Percentiles rank a stretch among this genome's conserved stretches.
Conservation (phyloP, 2,329 filamentous ascomycete genomes). For the Phaeosphaeriaceae sp. region DNA sequence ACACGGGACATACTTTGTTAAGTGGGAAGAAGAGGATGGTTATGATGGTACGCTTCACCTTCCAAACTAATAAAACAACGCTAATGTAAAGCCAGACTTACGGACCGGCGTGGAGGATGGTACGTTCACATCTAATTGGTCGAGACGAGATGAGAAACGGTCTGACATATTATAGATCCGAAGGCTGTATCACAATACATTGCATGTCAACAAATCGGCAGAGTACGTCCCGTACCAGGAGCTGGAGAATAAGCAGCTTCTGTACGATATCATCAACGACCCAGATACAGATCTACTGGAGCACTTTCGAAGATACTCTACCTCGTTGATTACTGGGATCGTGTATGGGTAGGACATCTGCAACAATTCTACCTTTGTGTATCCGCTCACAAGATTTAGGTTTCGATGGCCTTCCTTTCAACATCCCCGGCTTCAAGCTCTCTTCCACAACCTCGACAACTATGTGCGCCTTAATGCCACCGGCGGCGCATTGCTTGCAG, state of each 20-base stretch:
- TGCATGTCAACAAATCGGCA: constrained; percentile 15
- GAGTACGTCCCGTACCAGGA: constrained; percentile 58
- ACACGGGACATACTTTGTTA: constrained; percentile 3
- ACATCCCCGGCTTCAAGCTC: constrained; percentile 52
- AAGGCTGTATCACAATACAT: constrained; percentile 11
- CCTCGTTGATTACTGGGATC: constrained; percentile 57
- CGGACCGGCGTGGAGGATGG: constrained; percentile 2
- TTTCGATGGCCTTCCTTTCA: constrained; percentile 51
- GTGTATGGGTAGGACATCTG: constrained; percentile 51
- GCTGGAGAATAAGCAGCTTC: constrained; percentile 62
- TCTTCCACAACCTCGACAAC: constrained; percentile 47
- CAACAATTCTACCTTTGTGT: not conserved
- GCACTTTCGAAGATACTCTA: constrained; percentile 56
- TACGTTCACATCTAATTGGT: not conserved
- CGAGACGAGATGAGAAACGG: not conserved
- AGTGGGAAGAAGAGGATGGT: constrained; percentile 8
- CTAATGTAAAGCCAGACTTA: not conserved
- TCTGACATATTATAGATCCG: constrained; percentile 6
- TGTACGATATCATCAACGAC: constrained; percentile 55
- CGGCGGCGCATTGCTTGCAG: constrained; percentile 51
- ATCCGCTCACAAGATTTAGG: constrained; percentile 7
- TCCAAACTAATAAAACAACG: not conserved
- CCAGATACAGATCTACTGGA: constrained; percentile 50
- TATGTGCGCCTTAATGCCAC: constrained; percentile 53
- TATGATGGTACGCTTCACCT: constrained; percentile 1